A percentile compares a stretch with the other conserved stretches of the same genome.
Conservation (phyloP, 1,284 basidiomycete species). For the Cystobasidium pallidum region DNA sequence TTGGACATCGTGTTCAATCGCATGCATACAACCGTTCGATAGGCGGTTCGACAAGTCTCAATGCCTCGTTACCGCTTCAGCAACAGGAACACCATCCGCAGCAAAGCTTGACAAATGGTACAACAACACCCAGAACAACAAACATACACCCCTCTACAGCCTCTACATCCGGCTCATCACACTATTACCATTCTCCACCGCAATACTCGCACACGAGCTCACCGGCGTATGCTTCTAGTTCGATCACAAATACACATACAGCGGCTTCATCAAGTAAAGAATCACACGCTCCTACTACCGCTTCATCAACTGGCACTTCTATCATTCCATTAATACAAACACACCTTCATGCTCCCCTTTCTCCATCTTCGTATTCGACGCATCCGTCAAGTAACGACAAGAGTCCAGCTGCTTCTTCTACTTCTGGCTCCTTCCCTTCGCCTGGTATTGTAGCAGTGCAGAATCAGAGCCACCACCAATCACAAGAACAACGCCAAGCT, state of each 20-base stretch:
- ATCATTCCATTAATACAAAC: constrained; percentile 5
- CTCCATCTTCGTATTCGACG: not conserved
- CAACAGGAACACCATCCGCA: not conserved
- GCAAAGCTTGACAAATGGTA: not conserved
- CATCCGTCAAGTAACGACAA: no score
- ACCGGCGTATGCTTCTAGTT: not conserved
- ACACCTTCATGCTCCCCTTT: not conserved
- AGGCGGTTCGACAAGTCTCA: not conserved
- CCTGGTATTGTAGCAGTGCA: no score
- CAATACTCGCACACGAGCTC: not conserved
- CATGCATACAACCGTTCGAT: not conserved
- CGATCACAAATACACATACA: not conserved
- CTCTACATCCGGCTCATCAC: not conserved
- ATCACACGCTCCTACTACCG: not conserved
- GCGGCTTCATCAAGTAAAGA: not conserved
- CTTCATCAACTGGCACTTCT: constrained; percentile 11
- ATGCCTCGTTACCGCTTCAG: not conserved
- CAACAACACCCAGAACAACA: no score
- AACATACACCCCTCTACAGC: constrained; percentile 3
- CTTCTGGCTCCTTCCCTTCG: constrained; percentile 2
- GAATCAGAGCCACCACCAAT: not conserved
- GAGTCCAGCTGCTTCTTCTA: not conserved
- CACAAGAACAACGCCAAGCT: not conserved
- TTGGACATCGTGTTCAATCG: not conserved
- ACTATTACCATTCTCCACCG: not conserved